Evolutionary conservation across 352 stramenopile genomes (phyloP), one percentile per base, ranked within the genome.

Genomic region (Blastocystis sp.): DNA sequence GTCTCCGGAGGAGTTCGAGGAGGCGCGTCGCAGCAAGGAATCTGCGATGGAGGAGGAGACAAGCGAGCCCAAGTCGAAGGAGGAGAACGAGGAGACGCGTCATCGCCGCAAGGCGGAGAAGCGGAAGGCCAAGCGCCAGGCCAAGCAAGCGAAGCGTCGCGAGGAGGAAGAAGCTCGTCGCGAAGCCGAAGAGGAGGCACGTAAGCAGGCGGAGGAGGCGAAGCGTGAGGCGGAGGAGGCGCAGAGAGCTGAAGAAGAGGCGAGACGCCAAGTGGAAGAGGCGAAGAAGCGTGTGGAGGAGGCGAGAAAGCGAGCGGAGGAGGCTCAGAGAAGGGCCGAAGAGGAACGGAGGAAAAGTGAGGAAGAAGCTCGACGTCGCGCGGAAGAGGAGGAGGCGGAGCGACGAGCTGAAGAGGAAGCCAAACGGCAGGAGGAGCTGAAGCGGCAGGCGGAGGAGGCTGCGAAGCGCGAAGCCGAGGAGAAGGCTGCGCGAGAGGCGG

Each of bases 1-100:
- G 32, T 81, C 69, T 81, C 69, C 69, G 38, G 48, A 81, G 48
- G 69, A 81, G 48, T 81, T 81, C 27, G 69, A 61, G 18, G 42
- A 75, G 36, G 46, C 48, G 14, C 69, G 48, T 14, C 14, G 48
- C 36, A 42, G 34, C 27, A 32, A 21, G 42, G 51, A 59, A 11
- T n/a, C n/a, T n/a, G n/a, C n/a, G n/a, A n/a, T n/a, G n/a, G n/a
- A n/a, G n/a, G n/a, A n/a, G n/a, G 24, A 42, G 4, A n/a, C 61
- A 9, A 46, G n/a, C 11, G 69, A 81, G n/a, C 16, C 9, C 1
- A 59, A 78, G 40, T 27, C 32, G 53, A 81, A 18, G 8, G 48
- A 48, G 36, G 16, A 32, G 29, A 49, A 16, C 24, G 7, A 14
- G 16, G 63, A 48, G 63, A 32, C 40, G 16, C 63, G 63, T 56